Evolutionary conservation across 768 basidiomycete species (phyloP).

Genomic region (Rhizopogon roseolus): DNA sequence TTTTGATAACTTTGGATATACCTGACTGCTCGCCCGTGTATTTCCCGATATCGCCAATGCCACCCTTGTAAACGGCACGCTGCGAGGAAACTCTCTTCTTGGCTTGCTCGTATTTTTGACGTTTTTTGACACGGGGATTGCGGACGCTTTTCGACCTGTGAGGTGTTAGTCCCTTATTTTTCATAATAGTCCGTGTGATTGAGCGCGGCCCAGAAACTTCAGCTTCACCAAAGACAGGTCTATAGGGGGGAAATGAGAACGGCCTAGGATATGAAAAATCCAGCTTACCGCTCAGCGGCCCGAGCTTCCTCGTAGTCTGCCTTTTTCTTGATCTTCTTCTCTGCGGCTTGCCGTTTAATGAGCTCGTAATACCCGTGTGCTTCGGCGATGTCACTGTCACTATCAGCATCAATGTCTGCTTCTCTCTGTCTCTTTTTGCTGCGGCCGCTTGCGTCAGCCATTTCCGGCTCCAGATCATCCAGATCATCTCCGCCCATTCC

Average conservation of each 20-base stretch:
- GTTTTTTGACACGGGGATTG: conserved; percentile 97
- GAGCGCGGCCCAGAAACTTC: conserved; percentile 73
- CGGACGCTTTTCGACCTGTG: conserved; percentile 83
- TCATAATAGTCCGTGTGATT: conserved; percentile 85
- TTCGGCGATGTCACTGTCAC: conserved; percentile 39
- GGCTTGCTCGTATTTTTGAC: conserved; percentile 89
- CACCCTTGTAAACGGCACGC: conserved; percentile 91
- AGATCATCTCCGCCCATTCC: conserved; percentile 64
- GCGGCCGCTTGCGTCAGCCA: conserved; percentile 22
- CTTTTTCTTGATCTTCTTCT: conserved; percentile 76
- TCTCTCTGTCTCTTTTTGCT: conserved; percentile 32
- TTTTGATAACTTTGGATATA: conserved; percentile 88
- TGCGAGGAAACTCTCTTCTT: conserved; percentile 89
- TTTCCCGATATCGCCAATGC: conserved; percentile 60
- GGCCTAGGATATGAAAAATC: not conserved
- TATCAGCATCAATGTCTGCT: conserved; percentile 33
- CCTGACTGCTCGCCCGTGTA: conserved; percentile 93
- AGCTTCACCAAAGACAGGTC: conserved; percentile 31
- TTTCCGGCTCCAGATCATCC: conserved; percentile 50
- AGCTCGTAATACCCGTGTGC: conserved; percentile 88
- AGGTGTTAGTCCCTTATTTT: conserved; percentile 93
- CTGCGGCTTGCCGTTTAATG: conserved; percentile 67
- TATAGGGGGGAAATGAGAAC: conserved; percentile 12
- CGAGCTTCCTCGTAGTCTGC: conserved; percentile 69
- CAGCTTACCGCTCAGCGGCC: conserved; percentile 52